Percentiles rank a stretch among this genome's conserved stretches.
Evolutionary conservation across 2,329 filamentous ascomycete species (phyloP).

Genomic region (Trichoderma asperellum): DNA sequence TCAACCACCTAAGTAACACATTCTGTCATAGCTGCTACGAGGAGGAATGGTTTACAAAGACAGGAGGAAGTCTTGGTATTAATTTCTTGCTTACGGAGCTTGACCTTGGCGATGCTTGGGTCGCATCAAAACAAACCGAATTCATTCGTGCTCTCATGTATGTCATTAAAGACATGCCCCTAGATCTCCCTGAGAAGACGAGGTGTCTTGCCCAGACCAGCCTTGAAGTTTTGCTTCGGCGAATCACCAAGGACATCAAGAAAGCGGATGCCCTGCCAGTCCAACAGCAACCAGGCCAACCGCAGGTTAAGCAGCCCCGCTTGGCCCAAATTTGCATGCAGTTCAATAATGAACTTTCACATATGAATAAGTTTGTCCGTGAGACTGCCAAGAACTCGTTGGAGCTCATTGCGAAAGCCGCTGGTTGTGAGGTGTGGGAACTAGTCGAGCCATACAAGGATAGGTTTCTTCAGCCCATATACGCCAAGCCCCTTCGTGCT

Average conservation of each 20-base stretch:
- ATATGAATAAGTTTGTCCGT: slow-evolving; percentile 95
- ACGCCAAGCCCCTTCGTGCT: slow-evolving; percentile 89
- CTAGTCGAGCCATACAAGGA: slow-evolving; percentile 90
- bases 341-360: slow-evolving; percentile 84
- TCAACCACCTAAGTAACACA: slow-evolving; percentile 76
- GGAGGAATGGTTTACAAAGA: slow-evolving; percentile 98
- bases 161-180: slow-evolving; percentile 97
- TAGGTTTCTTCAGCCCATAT: slow-evolving; percentile 85
- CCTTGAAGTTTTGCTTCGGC: slow-evolving; percentile 75
- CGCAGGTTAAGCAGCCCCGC: slow-evolving; percentile 57
- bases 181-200: slow-evolving; percentile 89
- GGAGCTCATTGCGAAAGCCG: slow-evolving; percentile 76
- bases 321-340: slow-evolving; percentile 79
- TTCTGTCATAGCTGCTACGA: slow-evolving; percentile 96
- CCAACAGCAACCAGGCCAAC: slow-evolving; percentile 48
- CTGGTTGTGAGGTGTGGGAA: slow-evolving; percentile 81
- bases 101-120: slow-evolving; percentile 81
- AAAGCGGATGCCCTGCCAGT: slow-evolving; percentile 68
- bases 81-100: slow-evolving; percentile 83
- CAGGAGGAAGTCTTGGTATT: slow-evolving; percentile 88
- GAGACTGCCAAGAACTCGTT: slow-evolving; percentile 83
- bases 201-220: slow-evolving; percentile 81
- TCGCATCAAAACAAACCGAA: slow-evolving; percentile 80
- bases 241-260: slow-evolving; percentile 76
- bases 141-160: slow-evolving; percentile 92